Base-by-base conservation (phyloP, 768 basidiomycete genomes). In the Naganishia friedmannii region DNA sequence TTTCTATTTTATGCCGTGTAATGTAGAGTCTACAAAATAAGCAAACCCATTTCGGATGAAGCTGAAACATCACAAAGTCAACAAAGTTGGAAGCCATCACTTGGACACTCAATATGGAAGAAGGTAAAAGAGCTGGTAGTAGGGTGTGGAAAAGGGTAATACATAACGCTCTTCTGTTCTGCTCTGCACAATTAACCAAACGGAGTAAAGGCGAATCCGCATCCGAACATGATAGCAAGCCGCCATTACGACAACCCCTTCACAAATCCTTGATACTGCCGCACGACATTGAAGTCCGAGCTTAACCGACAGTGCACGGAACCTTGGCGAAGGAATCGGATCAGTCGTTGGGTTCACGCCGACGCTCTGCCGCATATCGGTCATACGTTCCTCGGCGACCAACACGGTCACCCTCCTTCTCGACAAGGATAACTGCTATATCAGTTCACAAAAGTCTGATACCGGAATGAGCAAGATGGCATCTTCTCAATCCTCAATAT, bases 41-140 rank as follows among this genome's bases (percentile, higher is more conserved):
- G 28, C 39, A 45, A 21, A 42, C 15, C 42, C 48, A 51, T 21
- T 37, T 58, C 7, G 28, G 39, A 12, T 21, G n/a, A 37, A 34
- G 31, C 55, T 37, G 32, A 37, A 58, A 34, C 39, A 19, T 12
- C 8, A 63, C 60, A 63, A 63, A 45, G 32, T 63, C 37, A 63
- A 63, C 60, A 63, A 45, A 4, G 15, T 34, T 26, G 32, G 28
- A 58, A 45, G 60, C 39, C 60, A 63, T 63, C 60, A 63, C 42
- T 63, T 63, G 39, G 28, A 29, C 60, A 45, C 37, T 63, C 60
- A 42, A 46, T 46, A 21, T 4, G 15, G 45, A 46, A 46, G 45
- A 46, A 4, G 45, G 15, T 46, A 46, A 15, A 8, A 17, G 45
- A 4, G n/a, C n/a, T n/a, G n/a, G n/a, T n/a, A n/a, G n/a, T n/a